phyloP scores from a whole-genome alignment of 176 grass and related monocot species.

The Juncus inflexus region DNA sequence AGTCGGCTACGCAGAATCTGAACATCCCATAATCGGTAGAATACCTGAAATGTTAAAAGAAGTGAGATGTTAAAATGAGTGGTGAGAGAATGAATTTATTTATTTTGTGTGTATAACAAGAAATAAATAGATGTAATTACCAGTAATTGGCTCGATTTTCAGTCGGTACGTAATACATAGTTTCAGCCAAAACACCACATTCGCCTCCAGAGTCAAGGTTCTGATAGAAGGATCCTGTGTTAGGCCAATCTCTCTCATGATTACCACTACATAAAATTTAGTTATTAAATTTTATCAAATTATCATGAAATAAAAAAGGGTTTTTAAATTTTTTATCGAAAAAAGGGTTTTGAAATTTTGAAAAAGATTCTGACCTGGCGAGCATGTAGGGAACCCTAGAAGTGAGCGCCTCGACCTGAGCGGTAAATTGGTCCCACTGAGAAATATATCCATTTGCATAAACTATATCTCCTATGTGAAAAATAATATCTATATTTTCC shows the following conservation, averaged over 20 bases:
- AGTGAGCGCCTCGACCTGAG: conserved; percentile 72
- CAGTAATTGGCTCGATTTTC: conserved; percentile 79
- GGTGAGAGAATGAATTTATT: no score
- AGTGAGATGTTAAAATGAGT: conserved; percentile 3
- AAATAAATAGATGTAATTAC: conserved; percentile 29
- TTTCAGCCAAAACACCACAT: conserved; percentile 65
- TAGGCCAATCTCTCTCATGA: conserved; percentile 77
- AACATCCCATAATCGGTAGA: conserved; percentile 85
- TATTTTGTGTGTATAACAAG: no score
- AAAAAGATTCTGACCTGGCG: conserved; percentile 44
- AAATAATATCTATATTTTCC: conserved; percentile 71
- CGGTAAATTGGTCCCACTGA: conserved; percentile 95
- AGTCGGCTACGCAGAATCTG: conserved; percentile 79
- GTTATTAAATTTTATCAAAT: background rate
- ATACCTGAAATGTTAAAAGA: conserved; percentile 38
- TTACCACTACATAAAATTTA: conserved; percentile 52
- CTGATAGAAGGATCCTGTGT: conserved; percentile 67
- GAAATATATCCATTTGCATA: conserved; percentile 93
- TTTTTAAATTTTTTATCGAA: no score
- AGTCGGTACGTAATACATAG: conserved; percentile 79
- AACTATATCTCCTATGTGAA: conserved; percentile 79
- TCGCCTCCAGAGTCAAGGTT: conserved; percentile 75
- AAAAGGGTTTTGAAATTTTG: background rate
- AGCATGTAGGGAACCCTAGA: conserved; percentile 90
- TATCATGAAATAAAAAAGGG: background rate